A percentile compares a stretch with the other conserved stretches of the same genome.
These are phyloP conservation scores for Malus sieversii DNA, from an alignment of 306 rosid species.

Conservation along the genomic window DNA sequence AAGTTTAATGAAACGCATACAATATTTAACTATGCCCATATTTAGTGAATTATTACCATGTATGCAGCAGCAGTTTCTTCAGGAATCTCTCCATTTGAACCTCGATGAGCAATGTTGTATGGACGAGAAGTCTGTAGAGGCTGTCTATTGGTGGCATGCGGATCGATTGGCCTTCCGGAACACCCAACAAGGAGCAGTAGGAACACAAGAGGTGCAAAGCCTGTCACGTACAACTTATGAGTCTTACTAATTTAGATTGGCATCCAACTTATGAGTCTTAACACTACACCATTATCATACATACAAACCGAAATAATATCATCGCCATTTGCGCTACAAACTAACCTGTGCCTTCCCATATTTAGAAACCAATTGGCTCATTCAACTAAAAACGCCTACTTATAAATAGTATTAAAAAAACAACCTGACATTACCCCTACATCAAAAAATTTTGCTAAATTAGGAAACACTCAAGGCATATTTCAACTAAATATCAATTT, in stretches of 20 bases:
- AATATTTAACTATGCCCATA: neutral
- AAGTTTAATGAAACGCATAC: too few relatives aligned
- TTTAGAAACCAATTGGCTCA: neutral
- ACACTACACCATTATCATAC: neutral
- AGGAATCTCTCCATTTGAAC: slow-evolving; percentile 88
- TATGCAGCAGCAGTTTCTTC: slow-evolving; percentile 84
- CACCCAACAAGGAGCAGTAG: slow-evolving; percentile 45
- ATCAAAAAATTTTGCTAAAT: neutral
- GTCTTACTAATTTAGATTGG: neutral
- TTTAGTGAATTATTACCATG: slow-evolving; percentile 29
- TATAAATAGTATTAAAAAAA: neutral
- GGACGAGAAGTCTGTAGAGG: slow-evolving; percentile 75
- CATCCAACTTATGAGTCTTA: neutral
- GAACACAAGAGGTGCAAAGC: slow-evolving; percentile 34
- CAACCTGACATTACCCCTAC: neutral
- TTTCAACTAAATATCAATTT: neutral
- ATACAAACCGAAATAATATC: neutral
- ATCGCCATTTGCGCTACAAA: neutral
- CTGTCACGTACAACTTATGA: slow-evolving; percentile 22
- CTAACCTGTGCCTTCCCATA: neutral
- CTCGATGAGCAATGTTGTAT: slow-evolving; percentile 82
- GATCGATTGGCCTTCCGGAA: slow-evolving; percentile 59
- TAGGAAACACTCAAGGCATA: neutral
- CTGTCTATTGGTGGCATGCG: slow-evolving; percentile 26
- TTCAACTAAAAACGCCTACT: neutral